Conservation (phyloP, 2,329 filamentous ascomycete species). For the Periconia sp. region DNA sequence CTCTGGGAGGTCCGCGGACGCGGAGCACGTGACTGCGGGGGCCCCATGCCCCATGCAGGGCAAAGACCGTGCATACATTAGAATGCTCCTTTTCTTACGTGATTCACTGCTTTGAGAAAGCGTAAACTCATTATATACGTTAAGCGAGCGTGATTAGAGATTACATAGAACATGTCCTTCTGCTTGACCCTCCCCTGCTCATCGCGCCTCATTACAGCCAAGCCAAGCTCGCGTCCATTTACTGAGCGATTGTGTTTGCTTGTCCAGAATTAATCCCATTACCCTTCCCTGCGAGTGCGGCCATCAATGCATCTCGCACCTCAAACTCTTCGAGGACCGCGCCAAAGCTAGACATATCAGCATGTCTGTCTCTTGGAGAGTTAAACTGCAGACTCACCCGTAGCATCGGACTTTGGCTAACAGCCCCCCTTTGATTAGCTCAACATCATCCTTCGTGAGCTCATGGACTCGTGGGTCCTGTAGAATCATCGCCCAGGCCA, state of each 20-base stretch:
- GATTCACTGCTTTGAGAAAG: not conserved
- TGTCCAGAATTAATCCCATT: conserved; percentile 12
- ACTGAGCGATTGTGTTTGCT: not conserved
- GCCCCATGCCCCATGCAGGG: conserved; percentile 1
- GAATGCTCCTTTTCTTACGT: not conserved
- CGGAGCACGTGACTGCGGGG: conserved; percentile 6
- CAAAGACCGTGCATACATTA: conserved; percentile 3
- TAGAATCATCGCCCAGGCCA: conserved; percentile 87
- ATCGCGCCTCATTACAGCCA: not conserved
- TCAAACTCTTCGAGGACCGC: conserved; percentile 76
- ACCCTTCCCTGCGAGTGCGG: conserved; percentile 66
- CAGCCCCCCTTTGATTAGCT: conserved; percentile 74
- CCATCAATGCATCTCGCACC: conserved; percentile 77
- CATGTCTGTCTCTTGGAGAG: conserved; percentile 12
- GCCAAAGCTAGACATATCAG: conserved; percentile 59
- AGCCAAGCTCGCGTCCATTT: not conserved
- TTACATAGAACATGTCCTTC: conserved; percentile 17
- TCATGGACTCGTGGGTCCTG: conserved; percentile 64
- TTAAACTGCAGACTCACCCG: conserved; percentile 67
- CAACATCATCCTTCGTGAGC: conserved; percentile 72
- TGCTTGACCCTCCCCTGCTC: not conserved
- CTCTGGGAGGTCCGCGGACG: not conserved
- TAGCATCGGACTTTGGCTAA: conserved; percentile 87
- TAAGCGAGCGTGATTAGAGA: conserved; percentile 26
- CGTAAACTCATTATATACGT: conserved; percentile 15